These are phyloP conservation scores for Talaromyces sp. DNA, from an alignment of 2,329 filamentous ascomycete species.

Conservation along the genomic window DNA sequence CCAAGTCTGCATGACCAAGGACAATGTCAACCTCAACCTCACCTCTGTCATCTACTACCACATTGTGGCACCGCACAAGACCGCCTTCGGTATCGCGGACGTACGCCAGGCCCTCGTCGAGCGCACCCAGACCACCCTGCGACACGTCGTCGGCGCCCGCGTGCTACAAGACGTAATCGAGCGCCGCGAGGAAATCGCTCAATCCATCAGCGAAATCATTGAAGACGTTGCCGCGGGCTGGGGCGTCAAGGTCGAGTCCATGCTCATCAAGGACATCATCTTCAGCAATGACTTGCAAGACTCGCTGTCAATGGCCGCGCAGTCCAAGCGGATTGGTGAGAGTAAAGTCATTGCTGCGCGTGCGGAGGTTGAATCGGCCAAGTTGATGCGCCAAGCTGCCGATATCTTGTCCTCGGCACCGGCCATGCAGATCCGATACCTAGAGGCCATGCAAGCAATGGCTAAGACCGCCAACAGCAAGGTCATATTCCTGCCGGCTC, in stretches of 20 bases:
- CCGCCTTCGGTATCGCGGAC: conserved; percentile 93
- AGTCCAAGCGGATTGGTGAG: conserved; percentile 97
- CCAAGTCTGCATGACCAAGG: conserved; percentile 99
- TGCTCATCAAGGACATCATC: conserved; percentile 99
- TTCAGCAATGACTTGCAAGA: conserved; percentile 96
- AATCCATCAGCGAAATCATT: conserved; percentile 94
- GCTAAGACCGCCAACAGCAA: conserved; percentile 88
- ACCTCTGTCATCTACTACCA: conserved; percentile 99
- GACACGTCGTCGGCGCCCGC: conserved; percentile 92
- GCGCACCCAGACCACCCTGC: conserved; percentile 94
- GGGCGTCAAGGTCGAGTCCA: conserved; percentile 95
- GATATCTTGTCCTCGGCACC: conserved; percentile 89
- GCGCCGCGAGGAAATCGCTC: conserved; percentile 92
- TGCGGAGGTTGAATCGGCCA: conserved; percentile 93
- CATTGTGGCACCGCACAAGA: conserved; percentile 91
- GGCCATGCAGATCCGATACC: conserved; percentile 96
- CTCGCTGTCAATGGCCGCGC: conserved; percentile 94
- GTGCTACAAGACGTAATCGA: conserved; percentile 98
- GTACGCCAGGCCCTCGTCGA: conserved; percentile 94
- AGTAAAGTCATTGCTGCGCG: conserved; percentile 97
- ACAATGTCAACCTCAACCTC: conserved; percentile 91
- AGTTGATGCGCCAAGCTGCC: conserved; percentile 79
- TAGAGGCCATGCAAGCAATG: conserved; percentile 99
- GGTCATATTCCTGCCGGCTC: conserved; percentile 75
- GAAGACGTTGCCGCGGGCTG: conserved; percentile 90